A percentile compares a stretch with the other conserved stretches of the same genome.
phyloP scores from a whole-genome alignment of 805 yeast genomes.

The Metschnikowia vanudenii region DNA sequence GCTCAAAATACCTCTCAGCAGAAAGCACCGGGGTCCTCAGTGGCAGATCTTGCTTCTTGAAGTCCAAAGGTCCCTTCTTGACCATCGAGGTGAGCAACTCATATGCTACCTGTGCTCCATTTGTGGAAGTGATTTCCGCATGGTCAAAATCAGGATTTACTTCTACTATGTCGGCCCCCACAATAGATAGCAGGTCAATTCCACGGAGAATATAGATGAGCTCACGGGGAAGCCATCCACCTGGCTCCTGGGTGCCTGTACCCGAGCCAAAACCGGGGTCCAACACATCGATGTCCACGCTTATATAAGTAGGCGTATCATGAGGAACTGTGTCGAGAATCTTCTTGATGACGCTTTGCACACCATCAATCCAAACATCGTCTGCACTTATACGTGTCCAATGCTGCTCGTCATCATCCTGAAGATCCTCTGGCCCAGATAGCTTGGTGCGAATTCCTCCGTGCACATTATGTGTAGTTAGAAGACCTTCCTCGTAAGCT shows the following conservation, averaged over 20 bases:
- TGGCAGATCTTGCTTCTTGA: slow-evolving; percentile 11
- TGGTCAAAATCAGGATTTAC: slow-evolving; percentile 66
- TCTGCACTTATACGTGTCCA: slow-evolving; percentile 46
- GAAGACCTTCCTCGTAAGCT: slow-evolving; percentile 65
- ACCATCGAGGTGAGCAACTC: slow-evolving; percentile 77
- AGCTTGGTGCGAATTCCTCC: slow-evolving; percentile 67
- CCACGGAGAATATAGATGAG: slow-evolving; percentile 57
- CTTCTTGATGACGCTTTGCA: slow-evolving; percentile 39
- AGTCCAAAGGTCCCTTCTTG: slow-evolving; percentile 44
- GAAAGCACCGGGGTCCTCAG: slow-evolving; percentile 3
- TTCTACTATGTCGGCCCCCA: slow-evolving; percentile 79
- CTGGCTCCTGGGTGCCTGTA: slow-evolving; percentile 77
- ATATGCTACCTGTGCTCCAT: slow-evolving; percentile 69
- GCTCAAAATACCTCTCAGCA: slow-evolving; percentile 1
- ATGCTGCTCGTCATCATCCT: slow-evolving; percentile 48
- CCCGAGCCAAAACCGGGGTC: slow-evolving; percentile 78
- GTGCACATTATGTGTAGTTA: slow-evolving; percentile 49
- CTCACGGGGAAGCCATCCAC: slow-evolving; percentile 68
- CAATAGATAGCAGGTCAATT: slow-evolving; percentile 56
- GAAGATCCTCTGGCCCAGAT: slow-evolving; percentile 39
- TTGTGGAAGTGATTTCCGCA: slow-evolving; percentile 61
- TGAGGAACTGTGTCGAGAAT: slow-evolving; percentile 37
- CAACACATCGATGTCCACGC: slow-evolving; percentile 59
- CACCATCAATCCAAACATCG: slow-evolving; percentile 45
- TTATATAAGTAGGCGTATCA: slow-evolving; percentile 42